Percentiles rank a stretch among this genome's conserved stretches.
phyloP scores from a whole-genome alignment of 2,329 filamentous ascomycete genomes.

The Colletotrichum cereale region DNA sequence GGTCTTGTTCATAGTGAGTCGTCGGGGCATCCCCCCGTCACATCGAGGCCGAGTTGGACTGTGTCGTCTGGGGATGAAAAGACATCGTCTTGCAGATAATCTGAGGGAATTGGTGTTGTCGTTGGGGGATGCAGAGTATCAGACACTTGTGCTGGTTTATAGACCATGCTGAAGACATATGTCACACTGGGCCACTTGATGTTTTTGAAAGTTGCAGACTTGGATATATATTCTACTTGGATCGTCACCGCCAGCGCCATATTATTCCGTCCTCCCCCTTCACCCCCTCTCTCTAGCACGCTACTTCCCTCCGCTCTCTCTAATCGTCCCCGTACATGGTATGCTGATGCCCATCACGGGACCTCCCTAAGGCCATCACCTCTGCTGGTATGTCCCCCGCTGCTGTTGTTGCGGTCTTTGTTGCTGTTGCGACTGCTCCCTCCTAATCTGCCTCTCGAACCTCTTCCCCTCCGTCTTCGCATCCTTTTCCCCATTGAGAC shows the following conservation, averaged over 20 bases:
- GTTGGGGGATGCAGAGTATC: no score
- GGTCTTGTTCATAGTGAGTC: no score
- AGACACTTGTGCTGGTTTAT: not conserved
- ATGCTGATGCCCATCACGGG: not conserved
- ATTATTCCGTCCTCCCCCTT: slow-evolving; percentile 14
- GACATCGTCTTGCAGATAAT: not conserved
- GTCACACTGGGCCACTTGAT: not conserved
- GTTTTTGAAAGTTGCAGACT: slow-evolving; percentile 12
- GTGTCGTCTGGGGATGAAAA: not conserved
- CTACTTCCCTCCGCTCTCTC: not conserved
- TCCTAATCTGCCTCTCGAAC: slow-evolving; percentile 38
- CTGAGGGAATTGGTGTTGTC: no score
- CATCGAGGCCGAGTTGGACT: not conserved
- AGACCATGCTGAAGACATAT: not conserved
- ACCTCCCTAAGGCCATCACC: not conserved
- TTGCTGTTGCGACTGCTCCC: slow-evolving; percentile 35
- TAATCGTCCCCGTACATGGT: not conserved
- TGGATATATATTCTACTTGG: slow-evolving; percentile 29
- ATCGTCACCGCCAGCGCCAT: slow-evolving; percentile 15
- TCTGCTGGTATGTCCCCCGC: slow-evolving; percentile 18
- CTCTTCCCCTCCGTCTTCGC: slow-evolving; percentile 40
- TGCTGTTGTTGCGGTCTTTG: slow-evolving; percentile 20
- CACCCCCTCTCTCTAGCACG: no score
- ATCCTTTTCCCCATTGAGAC: slow-evolving; percentile 40
- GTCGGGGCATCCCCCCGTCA: no score